Conservation (phyloP, 2,329 filamentous ascomycete genomes). For the Cryphonectria nitschkei region DNA sequence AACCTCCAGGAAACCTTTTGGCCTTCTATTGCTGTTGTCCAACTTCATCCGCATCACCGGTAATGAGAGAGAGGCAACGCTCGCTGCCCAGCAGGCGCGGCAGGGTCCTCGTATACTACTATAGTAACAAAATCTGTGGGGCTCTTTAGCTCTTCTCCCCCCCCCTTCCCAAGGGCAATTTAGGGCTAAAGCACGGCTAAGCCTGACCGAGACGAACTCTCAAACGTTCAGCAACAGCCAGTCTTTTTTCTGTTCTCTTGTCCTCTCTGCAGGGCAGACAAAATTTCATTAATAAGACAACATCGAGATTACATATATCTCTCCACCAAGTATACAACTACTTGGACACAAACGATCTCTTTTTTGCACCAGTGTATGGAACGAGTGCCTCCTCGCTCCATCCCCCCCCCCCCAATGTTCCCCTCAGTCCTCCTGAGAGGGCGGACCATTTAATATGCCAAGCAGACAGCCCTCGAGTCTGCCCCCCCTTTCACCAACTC, state of each 20-base stretch:
- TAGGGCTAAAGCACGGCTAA: neutral
- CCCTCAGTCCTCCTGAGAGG: neutral
- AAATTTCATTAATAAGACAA: too few species aligned
- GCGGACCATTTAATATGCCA: neutral
- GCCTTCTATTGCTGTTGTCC: neutral
- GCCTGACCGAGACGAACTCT: neutral
- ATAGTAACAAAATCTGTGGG: neutral
- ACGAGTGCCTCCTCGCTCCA: neutral
- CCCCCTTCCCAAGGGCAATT: neutral
- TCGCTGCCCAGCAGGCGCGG: neutral
- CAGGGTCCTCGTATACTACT: neutral
- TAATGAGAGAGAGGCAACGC: neutral
- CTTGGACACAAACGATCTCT: neutral
- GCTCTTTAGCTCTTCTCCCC: too few species aligned
- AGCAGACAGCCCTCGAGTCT: neutral
- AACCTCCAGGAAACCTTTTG: neutral
- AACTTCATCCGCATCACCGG: neutral
- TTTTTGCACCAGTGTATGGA: neutral
- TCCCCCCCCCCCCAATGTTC: neutral
- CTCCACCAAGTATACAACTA: neutral
- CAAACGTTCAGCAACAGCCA: neutral
- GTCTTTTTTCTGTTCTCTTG: too few species aligned
- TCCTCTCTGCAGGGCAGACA: neutral
- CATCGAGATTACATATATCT: too few species aligned
- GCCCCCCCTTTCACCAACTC: neutral